phyloP scores from a whole-genome alignment of 345 rosid species.

The Aurinia saxatilis region DNA sequence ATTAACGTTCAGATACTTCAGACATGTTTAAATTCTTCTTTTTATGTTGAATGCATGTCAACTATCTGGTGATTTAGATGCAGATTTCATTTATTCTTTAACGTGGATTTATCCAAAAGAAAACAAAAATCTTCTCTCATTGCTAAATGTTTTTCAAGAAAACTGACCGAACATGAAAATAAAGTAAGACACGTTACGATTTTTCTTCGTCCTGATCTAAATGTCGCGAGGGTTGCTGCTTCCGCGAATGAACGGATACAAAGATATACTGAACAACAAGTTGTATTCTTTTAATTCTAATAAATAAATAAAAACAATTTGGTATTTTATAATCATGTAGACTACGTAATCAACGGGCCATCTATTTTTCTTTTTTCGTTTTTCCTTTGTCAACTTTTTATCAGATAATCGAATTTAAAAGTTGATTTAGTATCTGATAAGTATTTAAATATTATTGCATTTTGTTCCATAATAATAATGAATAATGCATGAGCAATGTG shows the following conservation, averaged over 20 bases:
- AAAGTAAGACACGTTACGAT: neutral
- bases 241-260: conserved; percentile 3
- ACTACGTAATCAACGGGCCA: conserved; percentile 4
- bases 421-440: neutral
- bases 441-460: neutral
- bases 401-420: neutral
- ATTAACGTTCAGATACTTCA: too few relatives aligned
- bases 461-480: too few relatives aligned
- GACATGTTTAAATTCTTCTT: too few relatives aligned
- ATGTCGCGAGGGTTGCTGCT: neutral
- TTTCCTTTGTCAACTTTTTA: neutral
- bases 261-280: neutral
- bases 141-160: too few relatives aligned
- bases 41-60: too few relatives aligned
- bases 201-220: neutral
- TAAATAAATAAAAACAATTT: neutral
- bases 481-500: neutral
- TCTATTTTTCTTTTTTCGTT: neutral
- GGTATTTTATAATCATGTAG: neutral
- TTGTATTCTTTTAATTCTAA: neutral
- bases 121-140: too few relatives aligned
- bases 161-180: neutral
- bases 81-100: too few relatives aligned
- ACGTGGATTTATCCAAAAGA: too few relatives aligned
- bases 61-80: too few relatives aligned